Percentiles rank a stretch among this genome's conserved stretches.
These are phyloP conservation scores for Ceratocystis cacaofunesta DNA, from an alignment of 2,329 filamentous ascomycete species.

Conservation along the genomic window DNA sequence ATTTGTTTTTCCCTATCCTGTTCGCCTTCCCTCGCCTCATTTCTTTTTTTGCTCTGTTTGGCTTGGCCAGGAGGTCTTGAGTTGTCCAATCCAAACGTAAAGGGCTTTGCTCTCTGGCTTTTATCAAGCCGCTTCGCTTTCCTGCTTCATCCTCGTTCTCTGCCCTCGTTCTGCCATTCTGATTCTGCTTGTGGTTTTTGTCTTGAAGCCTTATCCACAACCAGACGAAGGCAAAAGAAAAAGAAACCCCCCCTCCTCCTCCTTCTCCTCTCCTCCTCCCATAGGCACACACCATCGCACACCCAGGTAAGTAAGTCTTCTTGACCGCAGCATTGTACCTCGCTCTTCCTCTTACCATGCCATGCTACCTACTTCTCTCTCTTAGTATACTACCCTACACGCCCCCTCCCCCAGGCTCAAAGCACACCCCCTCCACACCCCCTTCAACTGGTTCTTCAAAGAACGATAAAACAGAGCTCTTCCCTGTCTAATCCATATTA, in stretches of 20 bases:
- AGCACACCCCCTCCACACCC: conserved; percentile 4
- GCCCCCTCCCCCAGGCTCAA: not conserved
- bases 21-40: not conserved
- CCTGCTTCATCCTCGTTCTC: not conserved
- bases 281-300: not conserved
- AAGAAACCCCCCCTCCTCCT: not conserved
- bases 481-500: conserved; percentile 9
- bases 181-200: not conserved
- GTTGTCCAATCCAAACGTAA: not conserved
- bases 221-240: not conserved
- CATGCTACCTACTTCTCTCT: not conserved
- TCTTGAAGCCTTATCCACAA: not conserved
- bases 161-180: not conserved
- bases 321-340: not conserved
- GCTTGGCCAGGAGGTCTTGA: not conserved
- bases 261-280: not conserved
- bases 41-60: not conserved
- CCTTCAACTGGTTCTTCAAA: conserved; percentile 8
- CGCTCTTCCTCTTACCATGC: not conserved
- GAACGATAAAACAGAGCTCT: conserved; percentile 10
- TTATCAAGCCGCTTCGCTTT: not conserved
- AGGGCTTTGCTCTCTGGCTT: not conserved
- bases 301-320: not conserved
- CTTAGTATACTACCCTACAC: not conserved
- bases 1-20: not conserved